Conservation (phyloP, 164 flowering plant genomes). For the Dillenia suffruticosa region DNA sequence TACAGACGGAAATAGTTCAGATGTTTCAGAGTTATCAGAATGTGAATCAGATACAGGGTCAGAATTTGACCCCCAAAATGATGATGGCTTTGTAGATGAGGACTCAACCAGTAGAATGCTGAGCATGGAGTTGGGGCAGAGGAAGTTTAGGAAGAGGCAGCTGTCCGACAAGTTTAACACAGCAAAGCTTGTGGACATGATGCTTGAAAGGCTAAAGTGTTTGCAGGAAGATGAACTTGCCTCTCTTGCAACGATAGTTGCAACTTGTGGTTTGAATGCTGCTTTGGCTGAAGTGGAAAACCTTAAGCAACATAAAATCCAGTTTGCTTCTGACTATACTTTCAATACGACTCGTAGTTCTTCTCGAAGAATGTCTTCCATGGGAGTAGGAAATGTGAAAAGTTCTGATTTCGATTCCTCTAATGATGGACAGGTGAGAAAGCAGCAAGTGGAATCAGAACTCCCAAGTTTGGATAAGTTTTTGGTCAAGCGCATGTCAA, state of each 20-base stretch:
- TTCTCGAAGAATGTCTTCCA: constrained; percentile 21
- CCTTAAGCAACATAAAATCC: constrained; percentile 28
- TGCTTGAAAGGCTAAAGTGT: constrained; percentile 73
- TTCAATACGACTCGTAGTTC: constrained; percentile 9
- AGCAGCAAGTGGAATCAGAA: constrained; percentile 36
- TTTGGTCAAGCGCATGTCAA: constrained; percentile 80
- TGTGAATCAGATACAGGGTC: constrained; percentile 46
- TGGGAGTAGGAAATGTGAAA: constrained; percentile 11
- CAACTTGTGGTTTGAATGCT: constrained; percentile 93
- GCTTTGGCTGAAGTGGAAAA: constrained; percentile 60
- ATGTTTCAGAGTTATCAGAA: constrained; percentile 38
- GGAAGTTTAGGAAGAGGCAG: constrained; percentile 28
- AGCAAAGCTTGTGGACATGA: constrained; percentile 52
- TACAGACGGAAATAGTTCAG: constrained; percentile 28
- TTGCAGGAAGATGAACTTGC: constrained; percentile 82
- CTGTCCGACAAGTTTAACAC: constrained; percentile 23
- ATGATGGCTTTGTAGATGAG: constrained; percentile 11
- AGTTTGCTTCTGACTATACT: constrained; percentile 13
- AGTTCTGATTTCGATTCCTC: constrained; percentile 9
- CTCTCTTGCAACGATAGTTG: constrained; percentile 92
- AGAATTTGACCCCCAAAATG: constrained; percentile 28
- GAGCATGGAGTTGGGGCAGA: constrained; percentile 8
- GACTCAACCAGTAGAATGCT: constrained; percentile 8
- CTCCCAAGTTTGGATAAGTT: constrained; percentile 79
- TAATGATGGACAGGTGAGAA: constrained; percentile 19